Evolutionary conservation across 352 stramenopile genomes (phyloP), one percentile per base, ranked within the genome.

Genomic region (Phytophthora agathidicida): DNA sequence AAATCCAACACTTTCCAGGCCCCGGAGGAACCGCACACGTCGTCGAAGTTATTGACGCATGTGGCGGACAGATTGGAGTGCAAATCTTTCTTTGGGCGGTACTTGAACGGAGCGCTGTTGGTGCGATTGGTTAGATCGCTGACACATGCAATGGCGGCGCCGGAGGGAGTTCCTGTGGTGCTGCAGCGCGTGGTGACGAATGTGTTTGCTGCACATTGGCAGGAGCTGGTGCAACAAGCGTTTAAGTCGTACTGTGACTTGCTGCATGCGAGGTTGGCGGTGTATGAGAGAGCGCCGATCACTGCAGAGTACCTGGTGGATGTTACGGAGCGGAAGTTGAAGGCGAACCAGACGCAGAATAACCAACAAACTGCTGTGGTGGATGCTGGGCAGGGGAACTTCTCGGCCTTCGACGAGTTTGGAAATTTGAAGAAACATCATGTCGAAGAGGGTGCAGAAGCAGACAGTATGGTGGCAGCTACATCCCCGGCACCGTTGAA

Each of bases 371-470:
- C 75, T 0, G 65, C 74, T 22, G 68, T 83, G 23, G 79, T 88
- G 47, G 77, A 87, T 36, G 77, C 73, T 43, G 76, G 80, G 5
- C 76, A 89, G 22, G 76, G 75, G 41, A 76, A 80, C 19, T 87
- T 80, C 53, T 90, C 83, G 4, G 69, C 70, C 16, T 92, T 92
- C 33, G 83, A 92, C 53, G 83, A 92, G 65, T 92, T 90, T 57
- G 83, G 83, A 8, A 92, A 92, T 50, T 69, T 92, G 30, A 91
- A 88, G 58, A 78, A 80, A 39, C 64, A 86, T 17, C 20, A 65
- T 23, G 41, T 66, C 39, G 39, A 45, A 7, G 55, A 63, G 13
- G 33, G 49, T 6, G 47, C 49, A 6, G 41, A 23, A 26, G 49
- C 36, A 23, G 51, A 51, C 7, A 57, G 38, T 26, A 30, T 45